These are phyloP conservation scores for Curvularia hawaiiensis DNA, from an alignment of 2,329 filamentous ascomycete species.

Conservation along the genomic window DNA sequence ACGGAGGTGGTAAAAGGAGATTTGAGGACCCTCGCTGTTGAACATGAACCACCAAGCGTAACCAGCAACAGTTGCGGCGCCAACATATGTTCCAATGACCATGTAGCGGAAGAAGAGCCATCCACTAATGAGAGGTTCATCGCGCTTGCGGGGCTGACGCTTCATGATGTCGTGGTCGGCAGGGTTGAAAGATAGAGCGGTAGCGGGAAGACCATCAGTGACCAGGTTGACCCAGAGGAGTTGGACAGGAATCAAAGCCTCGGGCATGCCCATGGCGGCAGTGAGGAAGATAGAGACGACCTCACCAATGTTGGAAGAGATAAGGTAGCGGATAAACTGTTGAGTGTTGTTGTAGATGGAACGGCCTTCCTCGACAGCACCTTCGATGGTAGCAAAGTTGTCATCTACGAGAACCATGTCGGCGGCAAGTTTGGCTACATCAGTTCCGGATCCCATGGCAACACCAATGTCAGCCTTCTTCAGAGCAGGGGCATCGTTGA, in stretches of 20 bases:
- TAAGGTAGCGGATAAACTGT: constrained; percentile 98
- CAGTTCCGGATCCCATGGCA: constrained; percentile 97
- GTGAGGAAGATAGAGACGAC: constrained; percentile 99
- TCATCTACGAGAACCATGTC: constrained; percentile 99
- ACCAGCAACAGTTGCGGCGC: constrained; percentile 90
- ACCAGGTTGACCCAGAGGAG: constrained; percentile 99
- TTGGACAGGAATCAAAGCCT: constrained; percentile 95
- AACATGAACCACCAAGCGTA: constrained; percentile 99
- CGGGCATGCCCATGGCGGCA: constrained; percentile 94
- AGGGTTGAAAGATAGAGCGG: constrained; percentile 96
- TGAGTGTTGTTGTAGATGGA: constrained; percentile 99
- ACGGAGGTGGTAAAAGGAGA: constrained; percentile 84
- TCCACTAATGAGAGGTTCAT: constrained; percentile 88
- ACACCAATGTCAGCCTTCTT: constrained; percentile 99
- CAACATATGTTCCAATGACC: constrained; percentile 94
- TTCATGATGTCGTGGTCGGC: constrained; percentile 99
- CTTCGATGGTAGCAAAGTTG: constrained; percentile 97
- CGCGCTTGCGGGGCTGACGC: constrained; percentile 85
- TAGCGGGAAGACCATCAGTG: constrained; percentile 94
- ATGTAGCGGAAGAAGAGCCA: constrained; percentile 99
- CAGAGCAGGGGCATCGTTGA: constrained; percentile 95
- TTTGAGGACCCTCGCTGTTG: constrained; percentile 86
- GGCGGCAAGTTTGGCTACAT: constrained; percentile 93
- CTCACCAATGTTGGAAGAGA: constrained; percentile 98
- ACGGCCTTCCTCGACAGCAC: constrained; percentile 94